These are phyloP conservation scores for Xylaria intraflava DNA, from an alignment of 495 filamentous ascomycete species.

Conservation along the genomic window DNA sequence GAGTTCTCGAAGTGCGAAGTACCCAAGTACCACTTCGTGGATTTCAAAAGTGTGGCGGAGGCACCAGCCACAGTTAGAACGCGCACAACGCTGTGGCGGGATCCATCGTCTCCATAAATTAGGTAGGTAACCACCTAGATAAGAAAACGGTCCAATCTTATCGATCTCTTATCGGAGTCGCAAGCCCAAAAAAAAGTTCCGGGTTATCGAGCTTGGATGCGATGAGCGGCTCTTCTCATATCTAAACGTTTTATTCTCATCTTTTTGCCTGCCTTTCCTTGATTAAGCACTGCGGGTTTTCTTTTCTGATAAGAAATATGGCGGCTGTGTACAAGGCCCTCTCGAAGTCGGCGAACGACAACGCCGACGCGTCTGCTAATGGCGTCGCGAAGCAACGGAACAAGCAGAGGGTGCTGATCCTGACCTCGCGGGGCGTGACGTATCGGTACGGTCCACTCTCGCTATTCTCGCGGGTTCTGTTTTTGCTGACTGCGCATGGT, in stretches of 20 bases:
- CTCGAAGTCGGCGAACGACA: conserved; percentile 58
- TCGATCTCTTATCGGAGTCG: conserved; percentile 19
- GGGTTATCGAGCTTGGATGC: not conserved
- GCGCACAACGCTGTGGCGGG: too few relatives aligned
- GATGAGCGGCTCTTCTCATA: too few relatives aligned
- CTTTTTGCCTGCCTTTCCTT: too few relatives aligned
- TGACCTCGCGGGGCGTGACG: conserved; percentile 84
- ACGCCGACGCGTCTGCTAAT: conserved; percentile 33
- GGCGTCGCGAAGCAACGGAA: conserved; percentile 42
- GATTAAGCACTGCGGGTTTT: not conserved
- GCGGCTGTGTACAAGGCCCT: conserved; percentile 91
- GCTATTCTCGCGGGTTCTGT: not conserved
- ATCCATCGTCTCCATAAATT: too few relatives aligned
- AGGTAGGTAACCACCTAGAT: not conserved
- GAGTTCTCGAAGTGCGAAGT: too few relatives aligned
- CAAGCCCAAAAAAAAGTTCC: conserved; percentile 18
- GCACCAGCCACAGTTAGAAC: too few relatives aligned
- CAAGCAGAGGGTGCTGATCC: conserved; percentile 79
- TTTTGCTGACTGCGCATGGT: not conserved
- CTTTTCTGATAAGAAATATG: conserved; percentile 51
- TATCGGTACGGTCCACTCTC: conserved; percentile 55
- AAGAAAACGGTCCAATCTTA: conserved; percentile 1
- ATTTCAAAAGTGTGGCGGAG: too few relatives aligned
- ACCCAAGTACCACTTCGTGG: too few relatives aligned
- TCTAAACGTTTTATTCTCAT: too few relatives aligned